Evolutionary conservation across 2,329 filamentous ascomycete species (phyloP), one percentile per base, ranked within the genome.

Genomic region (Hypoxylon sp.): DNA sequence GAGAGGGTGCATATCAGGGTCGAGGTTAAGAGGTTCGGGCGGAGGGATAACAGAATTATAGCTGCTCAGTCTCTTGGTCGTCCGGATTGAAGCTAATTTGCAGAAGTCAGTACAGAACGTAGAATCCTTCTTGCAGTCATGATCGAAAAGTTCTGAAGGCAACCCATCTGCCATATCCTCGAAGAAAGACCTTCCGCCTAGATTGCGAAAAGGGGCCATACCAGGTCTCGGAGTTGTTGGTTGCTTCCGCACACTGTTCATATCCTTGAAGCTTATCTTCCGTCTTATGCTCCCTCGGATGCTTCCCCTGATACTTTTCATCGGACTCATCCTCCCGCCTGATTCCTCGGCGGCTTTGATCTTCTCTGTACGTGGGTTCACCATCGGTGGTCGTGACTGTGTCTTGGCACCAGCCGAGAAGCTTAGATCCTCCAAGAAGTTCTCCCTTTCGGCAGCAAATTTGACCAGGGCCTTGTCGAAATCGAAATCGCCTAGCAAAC

Each of bases 21-120:
- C 92, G 56, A 91, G 89, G 63, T 97, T 93, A 70, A 98, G 89
- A 9, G 95, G 95, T 79, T 98, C 93, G 11, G 96, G 96, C 1
- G 90, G 90, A 13, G 96, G 96, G 59, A 99, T 98, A 57, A 99
- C 96, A 0, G 96, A 98, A 79, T 98, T 98, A 81, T 99, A 99
- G 78, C 97, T 97, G 80, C 95, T 98, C 72, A 98, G 83, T 74
- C 96, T 89, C 81, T 90, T 96, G 38, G 94, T 90, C 4, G 94
- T 97, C 73, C 94, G 90, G 69, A 89, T 82, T 49, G 87, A 89
- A 65, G 86, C 87, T 87, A 70, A 53, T 71, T 73, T 63, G 70
- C 63, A 73, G 46, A 70, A 65, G 72, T 80, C 74, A 81, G 78
- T 75, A 70, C 58, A 73, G 60, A 73, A 72, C 48, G 51, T 59